These are phyloP conservation scores for Phaffia rhodozyma DNA, from an alignment of 1,284 basidiomycete genomes.

Conservation along the genomic window DNA sequence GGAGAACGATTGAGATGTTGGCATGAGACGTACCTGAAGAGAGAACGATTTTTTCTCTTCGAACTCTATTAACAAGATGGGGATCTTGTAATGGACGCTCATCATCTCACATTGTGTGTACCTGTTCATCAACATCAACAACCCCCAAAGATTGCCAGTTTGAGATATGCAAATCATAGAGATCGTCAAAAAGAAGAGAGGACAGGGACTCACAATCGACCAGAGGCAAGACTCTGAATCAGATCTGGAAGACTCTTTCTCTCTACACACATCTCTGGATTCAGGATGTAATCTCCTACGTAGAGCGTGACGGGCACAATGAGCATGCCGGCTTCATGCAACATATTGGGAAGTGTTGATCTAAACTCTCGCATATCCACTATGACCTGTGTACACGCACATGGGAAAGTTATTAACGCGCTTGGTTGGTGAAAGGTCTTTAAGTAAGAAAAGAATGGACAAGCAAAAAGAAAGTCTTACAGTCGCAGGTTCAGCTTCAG, in stretches of 20 bases:
- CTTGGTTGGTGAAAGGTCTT: not conserved
- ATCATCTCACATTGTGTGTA: constrained; percentile 96
- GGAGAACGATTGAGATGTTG: constrained; percentile 39
- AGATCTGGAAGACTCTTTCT: constrained; percentile 88
- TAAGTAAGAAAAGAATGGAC: not conserved
- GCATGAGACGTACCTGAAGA: constrained; percentile 49
- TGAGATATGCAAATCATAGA: not conserved
- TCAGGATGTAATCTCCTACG: constrained; percentile 91
- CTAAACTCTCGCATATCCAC: constrained; percentile 96
- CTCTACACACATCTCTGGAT: constrained; percentile 92
- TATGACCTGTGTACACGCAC: constrained; percentile 50
- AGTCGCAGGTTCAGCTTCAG: constrained; percentile 55
- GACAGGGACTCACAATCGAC: constrained; percentile 60
- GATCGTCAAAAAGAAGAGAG: not conserved
- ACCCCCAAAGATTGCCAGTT: not conserved
- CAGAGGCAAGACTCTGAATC: constrained; percentile 81
- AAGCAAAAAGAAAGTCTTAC: constrained; percentile 35
- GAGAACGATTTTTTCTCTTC: constrained; percentile 95
- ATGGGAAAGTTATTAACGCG: not conserved
- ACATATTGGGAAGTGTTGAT: constrained; percentile 76
- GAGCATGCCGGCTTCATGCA: constrained; percentile 70
- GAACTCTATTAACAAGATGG: constrained; percentile 93
- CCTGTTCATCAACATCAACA: constrained; percentile 39
- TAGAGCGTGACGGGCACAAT: constrained; percentile 84
- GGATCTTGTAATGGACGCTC: constrained; percentile 90